Conservation (phyloP, 208 protist genomes). For the Trypanosoma theileri region DNA sequence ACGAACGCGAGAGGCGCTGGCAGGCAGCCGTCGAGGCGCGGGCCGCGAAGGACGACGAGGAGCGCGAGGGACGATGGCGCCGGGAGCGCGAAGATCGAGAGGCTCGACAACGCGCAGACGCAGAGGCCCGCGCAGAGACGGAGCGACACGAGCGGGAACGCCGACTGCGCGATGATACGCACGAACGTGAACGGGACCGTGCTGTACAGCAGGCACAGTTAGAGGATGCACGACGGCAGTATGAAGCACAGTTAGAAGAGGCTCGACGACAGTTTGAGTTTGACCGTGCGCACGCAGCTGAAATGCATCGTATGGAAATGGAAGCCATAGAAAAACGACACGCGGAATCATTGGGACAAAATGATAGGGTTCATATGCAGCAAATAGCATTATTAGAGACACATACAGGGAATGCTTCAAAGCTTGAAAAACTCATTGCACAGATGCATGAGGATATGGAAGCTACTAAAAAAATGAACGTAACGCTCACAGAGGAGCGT, state of each 20-base stretch:
- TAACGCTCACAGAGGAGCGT: constrained; percentile 65
- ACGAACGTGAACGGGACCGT: constrained; percentile 59
- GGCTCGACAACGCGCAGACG: constrained; percentile 59
- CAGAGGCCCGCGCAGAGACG: constrained; percentile 64
- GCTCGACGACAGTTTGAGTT: constrained; percentile 63
- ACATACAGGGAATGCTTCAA: constrained; percentile 59
- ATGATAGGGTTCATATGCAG: constrained; percentile 54
- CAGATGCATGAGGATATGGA: constrained; percentile 69
- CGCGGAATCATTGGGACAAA: constrained; percentile 54
- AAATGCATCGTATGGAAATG: constrained; percentile 69
- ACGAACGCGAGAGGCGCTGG: constrained; percentile 73
- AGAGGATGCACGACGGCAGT: constrained; percentile 65
- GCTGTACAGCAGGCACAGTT: constrained; percentile 59
- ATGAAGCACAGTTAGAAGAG: constrained; percentile 72
- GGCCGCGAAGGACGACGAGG: constrained; percentile 65
- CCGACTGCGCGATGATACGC: constrained; percentile 47
- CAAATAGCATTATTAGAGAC: constrained; percentile 50
- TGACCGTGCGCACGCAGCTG: constrained; percentile 60
- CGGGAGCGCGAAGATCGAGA: constrained; percentile 82
- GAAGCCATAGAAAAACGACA: constrained; percentile 69
- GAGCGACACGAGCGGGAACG: constrained; percentile 75
- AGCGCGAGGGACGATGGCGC: constrained; percentile 73
- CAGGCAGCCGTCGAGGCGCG: constrained; percentile 51
- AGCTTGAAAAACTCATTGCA: constrained; percentile 64
- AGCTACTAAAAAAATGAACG: constrained; percentile 60